Base-by-base conservation (phyloP, 768 basidiomycete species). In the Termitomyces eurrhizus region DNA sequence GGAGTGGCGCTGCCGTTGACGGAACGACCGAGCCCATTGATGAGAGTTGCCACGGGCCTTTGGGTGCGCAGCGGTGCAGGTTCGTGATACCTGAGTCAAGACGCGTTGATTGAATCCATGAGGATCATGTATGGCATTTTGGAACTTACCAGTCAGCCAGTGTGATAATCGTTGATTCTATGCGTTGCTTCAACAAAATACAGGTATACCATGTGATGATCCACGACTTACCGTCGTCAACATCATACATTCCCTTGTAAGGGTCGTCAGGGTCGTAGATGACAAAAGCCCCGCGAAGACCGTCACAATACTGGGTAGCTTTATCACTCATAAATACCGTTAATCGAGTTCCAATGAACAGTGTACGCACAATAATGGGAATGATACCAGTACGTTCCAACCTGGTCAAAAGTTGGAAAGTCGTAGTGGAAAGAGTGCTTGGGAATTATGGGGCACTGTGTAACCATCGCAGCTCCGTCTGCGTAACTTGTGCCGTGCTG, bases 361-460 rank as follows among this genome's bases (percentile, higher is more conserved):
- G 4, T 3, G 6, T n/a, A 37, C 58, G 12, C 48, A 59, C 58
- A 44, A n/a, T 54, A 59, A 54, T 59, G 58, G 2, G 51, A 59
- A 12, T 59, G 58, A 44, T 59, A 59, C 58, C 58, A 59, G 26
- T 35, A 59, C 1, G 58, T 59, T 36, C 58, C 58, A 14, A 52
- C 58, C 32, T 59, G 58, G 9, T 59, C 4, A 32, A 37, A 39
- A 13, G 29, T 26, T 12, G 33, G 14, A 33, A 53, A 59, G 18
- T 59, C 58, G 29, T 59, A 54, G 6, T 45, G 26, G 41, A 59
- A 59, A 37, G 42, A 45, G 12, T 52, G 24, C 11, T 59, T 53
- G 41, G 51, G 58, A 48, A 59, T 32, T 18, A 59, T 59, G 13
- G 51, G 58, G 29, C 58, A 59, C 36, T 59, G 58, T 2, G 58